phyloP scores from a whole-genome alignment of 768 basidiomycete genomes.

The Lentinus tigrinus region DNA sequence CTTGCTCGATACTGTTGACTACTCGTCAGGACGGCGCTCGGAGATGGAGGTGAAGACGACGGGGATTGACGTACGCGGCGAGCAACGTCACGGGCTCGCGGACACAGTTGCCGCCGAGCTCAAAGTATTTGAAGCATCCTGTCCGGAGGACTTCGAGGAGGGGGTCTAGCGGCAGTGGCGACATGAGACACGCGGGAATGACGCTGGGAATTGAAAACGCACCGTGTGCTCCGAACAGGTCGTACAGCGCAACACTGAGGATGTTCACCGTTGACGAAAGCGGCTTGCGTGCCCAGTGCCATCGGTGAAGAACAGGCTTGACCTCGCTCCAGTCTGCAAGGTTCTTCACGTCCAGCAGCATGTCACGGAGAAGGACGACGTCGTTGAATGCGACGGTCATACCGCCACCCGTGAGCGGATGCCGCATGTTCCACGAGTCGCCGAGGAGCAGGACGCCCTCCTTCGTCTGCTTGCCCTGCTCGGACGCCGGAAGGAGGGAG shows the following conservation, averaged over 20 bases:
- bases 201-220: conserved; percentile 29
- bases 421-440: conserved; percentile 99
- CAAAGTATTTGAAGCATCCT: conserved; percentile 98
- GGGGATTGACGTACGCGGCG: background rate
- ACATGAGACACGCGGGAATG: background rate
- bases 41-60: background rate
- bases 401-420: conserved; percentile 95
- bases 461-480: conserved; percentile 55
- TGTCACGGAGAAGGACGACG: conserved; percentile 66
- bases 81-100: conserved; percentile 88
- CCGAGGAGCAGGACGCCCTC: conserved; percentile 84
- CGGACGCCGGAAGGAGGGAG: conserved; percentile 80
- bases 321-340: conserved; percentile 52
- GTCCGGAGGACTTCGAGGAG: conserved; percentile 61
- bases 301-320: conserved; percentile 50
- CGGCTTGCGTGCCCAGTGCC: no score
- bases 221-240: conserved; percentile 94
- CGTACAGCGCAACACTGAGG: conserved; percentile 89
- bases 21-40: background rate
- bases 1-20: conserved; percentile 63
- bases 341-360: conserved; percentile 49
- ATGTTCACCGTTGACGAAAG: conserved; percentile 92
- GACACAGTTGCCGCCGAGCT: conserved; percentile 86
- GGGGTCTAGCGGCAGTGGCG: conserved; percentile 46
- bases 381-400: conserved; percentile 97